Percentiles rank a stretch among this genome's conserved stretches.
These are phyloP conservation scores for Zygoascus bituminiphila DNA, from an alignment of 805 yeast genomes.

Conservation along the genomic window DNA sequence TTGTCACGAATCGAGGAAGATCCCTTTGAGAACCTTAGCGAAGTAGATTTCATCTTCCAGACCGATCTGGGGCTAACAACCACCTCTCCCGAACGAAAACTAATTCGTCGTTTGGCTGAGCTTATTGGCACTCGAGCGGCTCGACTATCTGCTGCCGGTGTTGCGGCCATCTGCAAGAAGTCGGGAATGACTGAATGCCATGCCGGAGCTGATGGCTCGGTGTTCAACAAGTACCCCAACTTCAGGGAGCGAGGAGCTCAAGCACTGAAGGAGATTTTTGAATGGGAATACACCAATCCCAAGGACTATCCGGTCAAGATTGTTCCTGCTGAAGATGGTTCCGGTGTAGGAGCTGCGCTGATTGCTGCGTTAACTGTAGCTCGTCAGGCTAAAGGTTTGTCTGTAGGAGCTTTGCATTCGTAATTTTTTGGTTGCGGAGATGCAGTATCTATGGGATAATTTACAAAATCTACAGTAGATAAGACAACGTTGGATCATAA, in stretches of 20 bases:
- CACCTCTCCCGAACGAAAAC: slow-evolving; percentile 67
- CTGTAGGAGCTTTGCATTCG: slow-evolving; percentile 26
- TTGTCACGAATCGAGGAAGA: slow-evolving; percentile 85
- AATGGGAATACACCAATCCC: slow-evolving; percentile 48
- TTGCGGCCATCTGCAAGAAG: slow-evolving; percentile 88
- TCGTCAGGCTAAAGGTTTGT: slow-evolving; percentile 57
- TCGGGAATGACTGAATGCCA: slow-evolving; percentile 61
- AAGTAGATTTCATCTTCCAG: slow-evolving; percentile 60
- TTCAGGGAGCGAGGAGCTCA: slow-evolving; percentile 83
- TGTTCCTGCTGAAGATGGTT: slow-evolving; percentile 95
- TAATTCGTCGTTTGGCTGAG: slow-evolving; percentile 76
- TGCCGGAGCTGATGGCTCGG: slow-evolving; percentile 97
- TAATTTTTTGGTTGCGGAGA: too few species aligned
- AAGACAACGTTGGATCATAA: too few species aligned
- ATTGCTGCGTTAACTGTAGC: slow-evolving; percentile 90
- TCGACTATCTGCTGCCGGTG: slow-evolving; percentile 87
- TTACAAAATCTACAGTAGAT: too few species aligned
- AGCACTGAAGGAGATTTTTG: slow-evolving; percentile 83
- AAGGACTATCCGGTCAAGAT: slow-evolving; percentile 72
- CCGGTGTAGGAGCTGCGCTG: slow-evolving; percentile 97
- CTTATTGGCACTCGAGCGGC: slow-evolving; percentile 89
- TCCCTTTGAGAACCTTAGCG: slow-evolving; percentile 74
- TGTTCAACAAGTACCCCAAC: slow-evolving; percentile 85
- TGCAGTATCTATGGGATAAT: too few species aligned
- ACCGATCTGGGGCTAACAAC: slow-evolving; percentile 52